Conservation (phyloP, 208 protist genomes). For the Wallacemonas rigidus region DNA sequence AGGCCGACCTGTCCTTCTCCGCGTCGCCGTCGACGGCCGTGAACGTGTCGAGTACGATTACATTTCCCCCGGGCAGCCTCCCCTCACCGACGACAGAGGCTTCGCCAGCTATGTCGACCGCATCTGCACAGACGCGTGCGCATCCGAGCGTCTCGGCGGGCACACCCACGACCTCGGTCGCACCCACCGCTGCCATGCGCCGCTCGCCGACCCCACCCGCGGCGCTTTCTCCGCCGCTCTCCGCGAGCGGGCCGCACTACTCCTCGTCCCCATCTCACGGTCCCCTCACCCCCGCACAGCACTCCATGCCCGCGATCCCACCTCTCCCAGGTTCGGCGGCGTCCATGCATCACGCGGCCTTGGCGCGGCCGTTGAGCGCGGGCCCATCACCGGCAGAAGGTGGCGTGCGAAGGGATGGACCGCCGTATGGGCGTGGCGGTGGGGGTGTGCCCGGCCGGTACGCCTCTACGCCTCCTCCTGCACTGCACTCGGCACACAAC, state of each 20-base stretch:
- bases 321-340: neutral
- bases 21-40: neutral
- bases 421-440: neutral
- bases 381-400: neutral
- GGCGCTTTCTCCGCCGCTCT: neutral
- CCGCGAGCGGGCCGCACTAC: neutral
- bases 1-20: neutral
- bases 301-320: neutral
- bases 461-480: conserved; percentile 9
- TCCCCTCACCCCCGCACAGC: neutral
- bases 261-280: conserved; percentile 3
- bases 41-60: neutral
- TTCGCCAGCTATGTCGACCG: neutral
- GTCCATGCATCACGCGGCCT: neutral
- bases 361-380: neutral
- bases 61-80: neutral
- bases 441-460: neutral
- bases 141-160: no score
- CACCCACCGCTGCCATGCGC: no score
- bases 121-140: no score
- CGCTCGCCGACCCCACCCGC: neutral
- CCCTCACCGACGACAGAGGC: neutral
- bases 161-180: no score
- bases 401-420: neutral
- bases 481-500: neutral